These are phyloP conservation scores for Celoporthe dispersa DNA, from an alignment of 2,329 filamentous ascomycete genomes.

Conservation along the genomic window DNA sequence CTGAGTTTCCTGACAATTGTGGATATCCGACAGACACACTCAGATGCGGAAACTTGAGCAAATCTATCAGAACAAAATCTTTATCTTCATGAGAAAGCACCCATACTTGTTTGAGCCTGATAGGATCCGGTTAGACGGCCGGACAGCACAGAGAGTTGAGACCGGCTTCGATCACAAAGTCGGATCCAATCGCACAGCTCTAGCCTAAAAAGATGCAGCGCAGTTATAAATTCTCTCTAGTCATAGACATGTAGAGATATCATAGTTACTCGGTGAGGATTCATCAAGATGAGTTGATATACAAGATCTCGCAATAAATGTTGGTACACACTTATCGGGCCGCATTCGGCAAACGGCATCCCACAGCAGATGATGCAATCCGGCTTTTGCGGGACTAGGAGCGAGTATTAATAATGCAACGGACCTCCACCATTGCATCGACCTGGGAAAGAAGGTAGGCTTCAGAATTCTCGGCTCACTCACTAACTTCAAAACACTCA, in stretches of 20 bases:
- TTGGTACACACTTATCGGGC: not conserved
- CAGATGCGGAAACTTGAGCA: not conserved
- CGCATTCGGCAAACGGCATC: slow-evolving; percentile 1
- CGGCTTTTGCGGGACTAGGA: slow-evolving; percentile 14
- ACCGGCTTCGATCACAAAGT: not conserved
- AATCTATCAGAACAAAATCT: not conserved
- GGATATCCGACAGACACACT: too few species aligned
- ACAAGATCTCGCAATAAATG: not conserved
- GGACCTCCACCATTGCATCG: not conserved
- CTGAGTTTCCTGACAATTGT: too few species aligned
- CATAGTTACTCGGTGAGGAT: too few species aligned
- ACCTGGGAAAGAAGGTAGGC: not conserved
- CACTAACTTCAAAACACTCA: not conserved
- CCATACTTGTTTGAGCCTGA: too few species aligned
- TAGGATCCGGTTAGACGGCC: not conserved
- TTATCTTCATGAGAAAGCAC: too few species aligned
- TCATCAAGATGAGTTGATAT: not conserved
- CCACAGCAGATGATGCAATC: slow-evolving; percentile 27
- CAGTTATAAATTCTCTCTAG: not conserved
- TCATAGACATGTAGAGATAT: not conserved
- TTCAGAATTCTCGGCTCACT: too few species aligned
- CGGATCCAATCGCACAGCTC: not conserved
- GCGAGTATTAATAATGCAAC: not conserved
- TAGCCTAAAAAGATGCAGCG: not conserved
- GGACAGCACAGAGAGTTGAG: not conserved